These are phyloP conservation scores for Lindgomyces ingoldianus DNA, from an alignment of 495 filamentous ascomycete species.

Conservation along the genomic window DNA sequence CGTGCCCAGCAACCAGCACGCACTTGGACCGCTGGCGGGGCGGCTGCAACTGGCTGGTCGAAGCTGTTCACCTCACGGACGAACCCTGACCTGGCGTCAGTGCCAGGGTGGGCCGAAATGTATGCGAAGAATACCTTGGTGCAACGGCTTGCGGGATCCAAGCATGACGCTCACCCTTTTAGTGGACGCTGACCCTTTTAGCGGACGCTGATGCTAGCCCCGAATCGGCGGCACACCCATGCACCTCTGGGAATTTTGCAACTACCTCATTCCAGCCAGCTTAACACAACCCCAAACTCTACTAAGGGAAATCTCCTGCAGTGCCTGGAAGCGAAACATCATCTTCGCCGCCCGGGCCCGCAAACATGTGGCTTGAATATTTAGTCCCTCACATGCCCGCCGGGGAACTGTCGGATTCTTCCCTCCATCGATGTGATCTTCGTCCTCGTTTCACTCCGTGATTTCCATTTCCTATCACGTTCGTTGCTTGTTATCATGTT, in stretches of 20 bases:
- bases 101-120: constrained; percentile 29
- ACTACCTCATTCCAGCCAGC: constrained; percentile 39
- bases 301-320: constrained; percentile 38
- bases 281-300: constrained; percentile 39
- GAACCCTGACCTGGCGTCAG: constrained; percentile 24
- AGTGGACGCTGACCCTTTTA: constrained; percentile 22
- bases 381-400: constrained; percentile 35
- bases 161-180: constrained; percentile 25
- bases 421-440: constrained; percentile 38
- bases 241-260: constrained; percentile 30
- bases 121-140: constrained; percentile 14
- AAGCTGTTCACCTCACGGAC: constrained; percentile 13
- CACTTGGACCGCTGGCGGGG: neutral
- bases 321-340: constrained; percentile 34
- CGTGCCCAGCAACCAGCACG: constrained; percentile 15
- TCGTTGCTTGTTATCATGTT: constrained; percentile 37
- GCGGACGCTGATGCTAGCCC: constrained; percentile 29
- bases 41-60: constrained; percentile 1
- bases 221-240: constrained; percentile 27
- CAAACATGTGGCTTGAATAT: constrained; percentile 41
- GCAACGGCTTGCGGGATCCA: constrained; percentile 36
- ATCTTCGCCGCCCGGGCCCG: constrained; percentile 25
- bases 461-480: constrained; percentile 33
- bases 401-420: constrained; percentile 33
- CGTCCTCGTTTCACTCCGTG: constrained; percentile 37